Evolutionary conservation across 1,139 yeast genomes (phyloP), one percentile per base, ranked within the genome.

Genomic region (Lodderomyces orthopsilosis): DNA sequence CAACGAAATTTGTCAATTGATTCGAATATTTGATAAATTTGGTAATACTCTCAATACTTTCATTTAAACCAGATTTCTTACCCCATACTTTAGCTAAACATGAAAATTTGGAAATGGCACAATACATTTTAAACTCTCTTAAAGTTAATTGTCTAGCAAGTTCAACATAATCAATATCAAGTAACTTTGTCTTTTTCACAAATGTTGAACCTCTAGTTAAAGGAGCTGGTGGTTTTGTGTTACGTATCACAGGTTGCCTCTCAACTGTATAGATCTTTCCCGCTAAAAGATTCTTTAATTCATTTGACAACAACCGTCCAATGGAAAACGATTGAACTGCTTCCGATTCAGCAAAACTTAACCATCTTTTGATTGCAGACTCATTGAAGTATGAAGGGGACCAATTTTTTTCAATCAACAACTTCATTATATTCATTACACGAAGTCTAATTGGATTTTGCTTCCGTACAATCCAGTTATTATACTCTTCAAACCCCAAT

Each of bases 61-160:
- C 70, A 63, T 61, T 55, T 38, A 81, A 63, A 12, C 89, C 84
- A 35, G 83, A 79, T 57, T 79, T 83, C 50, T 79, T 75, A 22
- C 85, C 85, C 87, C 95, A 87, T 1, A 85, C 84, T 55, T 93
- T 83, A 37, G 86, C 82, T 41, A 91, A 66, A 56, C 95, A 83
- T 51, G 93, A 95, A 55, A 77, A 79, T 43, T 83, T 80, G 14
- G 84, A 77, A 40, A 93, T 86, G 46, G 77, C 74, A 37, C 80
- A 71, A 61, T 85, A 91, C 33, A 83, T 65, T 38, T 74, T 77
- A 56, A 83, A 87, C 58, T 90, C 96, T 43, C 84, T 71, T n/a
- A 89, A 62, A 0, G 96, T 86, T 44, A 93, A 66, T 62, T 91
- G 98, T 38, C 93, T 74, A 0, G 97, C 96, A 54, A 89, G 73